A percentile compares a stretch with the other conserved stretches of the same genome.
These are phyloP conservation scores for Tetradesmus lagerheimii DNA, from an alignment of 139 green algal genomes.

Conservation along the genomic window DNA sequence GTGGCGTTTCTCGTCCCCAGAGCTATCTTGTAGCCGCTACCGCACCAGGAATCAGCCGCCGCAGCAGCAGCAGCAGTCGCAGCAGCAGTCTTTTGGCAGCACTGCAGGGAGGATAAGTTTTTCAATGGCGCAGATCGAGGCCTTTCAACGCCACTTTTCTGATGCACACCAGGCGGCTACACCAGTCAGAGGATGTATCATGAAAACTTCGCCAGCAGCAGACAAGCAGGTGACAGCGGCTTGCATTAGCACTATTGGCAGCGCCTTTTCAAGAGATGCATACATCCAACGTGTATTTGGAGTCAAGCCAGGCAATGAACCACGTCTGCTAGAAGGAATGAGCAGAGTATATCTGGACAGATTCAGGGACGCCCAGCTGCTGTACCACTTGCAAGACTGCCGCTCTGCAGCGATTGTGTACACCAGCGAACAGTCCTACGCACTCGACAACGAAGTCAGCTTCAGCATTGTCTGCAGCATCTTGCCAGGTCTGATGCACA, in stretches of 20 bases:
- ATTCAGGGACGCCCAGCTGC: neutral
- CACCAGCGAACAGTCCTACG: neutral
- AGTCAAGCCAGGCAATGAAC: neutral
- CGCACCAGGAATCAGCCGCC: no score
- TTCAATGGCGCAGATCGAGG: no score
- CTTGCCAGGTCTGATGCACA: neutral
- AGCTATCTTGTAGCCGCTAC: no score
- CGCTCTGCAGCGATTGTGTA: neutral
- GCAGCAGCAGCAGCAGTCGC: no score
- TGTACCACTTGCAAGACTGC: neutral
- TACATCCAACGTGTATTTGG: neutral
- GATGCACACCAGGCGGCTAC: no score
- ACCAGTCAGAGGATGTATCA: no score
- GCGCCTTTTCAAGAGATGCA: neutral
- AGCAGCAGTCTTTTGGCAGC: no score
- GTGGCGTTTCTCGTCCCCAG: no score
- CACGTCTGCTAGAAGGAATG: neutral
- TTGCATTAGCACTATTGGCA: neutral
- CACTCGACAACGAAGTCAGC: neutral
- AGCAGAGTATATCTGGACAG: neutral
- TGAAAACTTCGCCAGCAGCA: neutral
- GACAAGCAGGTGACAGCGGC: neutral
- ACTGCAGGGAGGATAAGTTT: no score
- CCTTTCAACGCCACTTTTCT: no score
- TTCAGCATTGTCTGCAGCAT: neutral